phyloP scores from a whole-genome alignment of 495 filamentous ascomycete species.

The Penicillium nucicola region DNA sequence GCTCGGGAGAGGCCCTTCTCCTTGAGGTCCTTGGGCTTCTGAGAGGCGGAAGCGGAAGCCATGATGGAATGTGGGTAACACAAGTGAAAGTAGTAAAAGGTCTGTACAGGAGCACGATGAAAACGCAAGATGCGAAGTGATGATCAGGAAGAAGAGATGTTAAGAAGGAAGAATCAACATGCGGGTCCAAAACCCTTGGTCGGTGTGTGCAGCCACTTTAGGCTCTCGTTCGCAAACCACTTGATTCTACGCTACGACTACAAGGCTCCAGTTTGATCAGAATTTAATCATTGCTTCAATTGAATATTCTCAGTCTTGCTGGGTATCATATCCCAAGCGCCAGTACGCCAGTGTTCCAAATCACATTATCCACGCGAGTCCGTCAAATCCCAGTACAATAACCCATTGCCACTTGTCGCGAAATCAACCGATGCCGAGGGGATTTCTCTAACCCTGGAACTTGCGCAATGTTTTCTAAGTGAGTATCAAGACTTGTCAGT shows the following conservation, averaged over 20 bases:
- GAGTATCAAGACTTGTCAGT: slow-evolving; percentile 10
- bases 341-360: not conserved
- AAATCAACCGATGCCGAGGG: too few relatives aligned
- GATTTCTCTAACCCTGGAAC: slow-evolving; percentile 61
- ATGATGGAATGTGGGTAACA: slow-evolving; percentile 37
- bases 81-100: slow-evolving; percentile 15
- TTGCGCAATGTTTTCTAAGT: slow-evolving; percentile 66
- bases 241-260: too few relatives aligned
- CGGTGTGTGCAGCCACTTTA: slow-evolving; percentile 15
- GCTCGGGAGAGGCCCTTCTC: slow-evolving; percentile 25
- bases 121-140: slow-evolving; percentile 5
- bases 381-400: too few relatives aligned
- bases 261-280: too few relatives aligned
- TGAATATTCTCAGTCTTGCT: too few relatives aligned
- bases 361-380: not conserved
- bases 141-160: slow-evolving; percentile 8
- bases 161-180: slow-evolving; percentile 23
- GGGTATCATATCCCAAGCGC: not conserved
- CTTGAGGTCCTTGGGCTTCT: slow-evolving; percentile 43
- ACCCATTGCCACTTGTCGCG: too few relatives aligned
- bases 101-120: slow-evolving; percentile 10
- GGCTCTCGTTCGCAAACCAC: not conserved
- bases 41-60: slow-evolving; percentile 37
- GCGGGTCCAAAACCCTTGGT: slow-evolving; percentile 37
- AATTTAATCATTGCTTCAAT: too few relatives aligned